Conservation (phyloP, 257 asterid genomes). For the Solanum medicagineum region DNA sequence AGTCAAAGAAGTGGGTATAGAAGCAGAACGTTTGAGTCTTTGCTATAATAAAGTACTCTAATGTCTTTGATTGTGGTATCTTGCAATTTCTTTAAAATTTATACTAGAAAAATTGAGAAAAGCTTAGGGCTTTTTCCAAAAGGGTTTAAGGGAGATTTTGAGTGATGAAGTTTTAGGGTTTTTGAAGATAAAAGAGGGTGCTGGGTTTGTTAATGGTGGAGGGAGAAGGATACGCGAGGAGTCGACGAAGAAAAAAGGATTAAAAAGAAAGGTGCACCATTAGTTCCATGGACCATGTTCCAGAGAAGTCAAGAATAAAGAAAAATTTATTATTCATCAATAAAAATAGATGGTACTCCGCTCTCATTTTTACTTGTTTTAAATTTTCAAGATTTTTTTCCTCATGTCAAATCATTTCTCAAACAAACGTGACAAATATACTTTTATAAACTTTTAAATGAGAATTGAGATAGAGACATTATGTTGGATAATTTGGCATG, state of each 20-base stretch:
- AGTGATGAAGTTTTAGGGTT: not conserved
- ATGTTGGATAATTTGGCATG: no score
- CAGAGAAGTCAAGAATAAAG: not conserved
- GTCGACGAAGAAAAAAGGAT: not conserved
- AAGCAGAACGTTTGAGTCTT: not conserved
- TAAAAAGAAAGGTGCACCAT: not conserved
- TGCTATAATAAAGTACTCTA: not conserved
- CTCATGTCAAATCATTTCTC: no score
- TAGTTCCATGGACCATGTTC: slow-evolving; percentile 1
- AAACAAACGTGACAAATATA: no score
- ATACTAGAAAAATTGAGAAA: not conserved
- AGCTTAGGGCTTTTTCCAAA: not conserved
- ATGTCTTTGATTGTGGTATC: not conserved
- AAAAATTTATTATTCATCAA: not conserved
- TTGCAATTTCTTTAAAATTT: not conserved
- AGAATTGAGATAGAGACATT: no score
- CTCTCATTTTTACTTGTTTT: no score
- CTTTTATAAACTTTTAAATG: no score
- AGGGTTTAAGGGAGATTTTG: not conserved
- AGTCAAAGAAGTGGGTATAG: not conserved
- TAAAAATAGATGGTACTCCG: not conserved
- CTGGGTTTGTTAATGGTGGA: slow-evolving; percentile 2
- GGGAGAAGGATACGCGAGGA: not conserved
- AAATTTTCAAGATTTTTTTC: no score
- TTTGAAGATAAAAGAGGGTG: not conserved